These are phyloP conservation scores for Diophrys sp. DNA, from an alignment of 73 alveolate species.

Conservation along the genomic window DNA sequence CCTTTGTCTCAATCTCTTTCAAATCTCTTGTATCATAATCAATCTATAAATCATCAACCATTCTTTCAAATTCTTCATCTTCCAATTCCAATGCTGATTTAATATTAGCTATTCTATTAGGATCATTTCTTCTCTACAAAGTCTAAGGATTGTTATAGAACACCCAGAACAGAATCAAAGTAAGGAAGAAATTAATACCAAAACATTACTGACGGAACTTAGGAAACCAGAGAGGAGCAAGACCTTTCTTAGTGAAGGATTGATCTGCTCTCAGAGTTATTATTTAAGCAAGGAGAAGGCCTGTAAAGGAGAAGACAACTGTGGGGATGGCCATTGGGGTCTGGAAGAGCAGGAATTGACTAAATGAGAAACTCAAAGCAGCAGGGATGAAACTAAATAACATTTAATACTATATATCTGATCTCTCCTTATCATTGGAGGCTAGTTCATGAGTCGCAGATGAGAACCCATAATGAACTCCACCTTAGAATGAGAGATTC, in stretches of 20 bases:
- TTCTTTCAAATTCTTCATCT: constrained; percentile 21
- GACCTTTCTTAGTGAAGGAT: constrained; percentile 7
- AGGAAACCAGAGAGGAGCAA: constrained; percentile 41
- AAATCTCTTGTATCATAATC: constrained; percentile 40
- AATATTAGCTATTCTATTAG: constrained; percentile 13
- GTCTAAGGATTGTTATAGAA: constrained; percentile 15
- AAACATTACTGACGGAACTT: constrained; percentile 17
- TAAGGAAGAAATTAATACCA: constrained; percentile 9
- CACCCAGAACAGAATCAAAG: constrained; percentile 8
- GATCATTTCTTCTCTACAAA: constrained; percentile 23
- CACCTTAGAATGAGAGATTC: constrained; percentile 48
- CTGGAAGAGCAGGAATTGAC: constrained; percentile 8
- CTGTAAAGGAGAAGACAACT: constrained; percentile 18
- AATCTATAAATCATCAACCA: constrained; percentile 24
- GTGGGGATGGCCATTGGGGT: constrained; percentile 8
- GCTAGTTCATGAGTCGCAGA: constrained; percentile 37
- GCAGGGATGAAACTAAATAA: constrained; percentile 44
- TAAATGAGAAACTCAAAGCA: constrained; percentile 6
- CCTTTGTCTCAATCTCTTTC: constrained; percentile 14
- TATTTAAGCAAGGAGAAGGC: constrained; percentile 20
- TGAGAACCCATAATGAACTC: constrained; percentile 49
- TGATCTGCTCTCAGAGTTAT: constrained; percentile 30
- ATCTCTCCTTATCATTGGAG: constrained; percentile 1
- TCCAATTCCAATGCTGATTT: constrained; percentile 42
- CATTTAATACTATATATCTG: constrained; percentile 6